These are phyloP conservation scores for Volutella citrinella DNA, from an alignment of 2,329 filamentous ascomycete species.

Conservation along the genomic window DNA sequence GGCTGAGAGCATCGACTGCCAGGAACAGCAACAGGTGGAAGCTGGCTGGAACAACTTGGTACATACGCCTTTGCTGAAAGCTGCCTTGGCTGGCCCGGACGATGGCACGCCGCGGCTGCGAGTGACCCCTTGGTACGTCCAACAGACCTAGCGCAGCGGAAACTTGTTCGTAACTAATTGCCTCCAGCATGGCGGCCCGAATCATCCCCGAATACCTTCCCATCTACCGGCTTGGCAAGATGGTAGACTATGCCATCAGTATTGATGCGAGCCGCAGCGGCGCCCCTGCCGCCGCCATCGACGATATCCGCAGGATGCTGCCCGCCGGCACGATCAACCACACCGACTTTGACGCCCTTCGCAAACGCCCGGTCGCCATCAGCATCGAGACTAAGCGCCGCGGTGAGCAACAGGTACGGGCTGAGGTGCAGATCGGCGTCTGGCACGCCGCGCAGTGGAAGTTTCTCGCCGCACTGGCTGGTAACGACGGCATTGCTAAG, in stretches of 20 bases:
- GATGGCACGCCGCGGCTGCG: neutral
- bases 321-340: conserved; percentile 6
- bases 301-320: neutral
- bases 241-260: conserved; percentile 7
- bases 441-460: conserved; percentile 10
- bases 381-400: conserved; percentile 8
- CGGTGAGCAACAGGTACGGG: conserved; percentile 2
- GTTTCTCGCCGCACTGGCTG: neutral
- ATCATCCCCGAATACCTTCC: conserved; percentile 1
- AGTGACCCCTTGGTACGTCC: conserved; percentile 4
- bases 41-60: too few relatives aligned
- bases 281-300: neutral
- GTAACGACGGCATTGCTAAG: neutral
- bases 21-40: conserved; percentile 5
- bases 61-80: too few relatives aligned
- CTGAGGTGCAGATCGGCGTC: conserved; percentile 4
- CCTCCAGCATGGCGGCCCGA: conserved; percentile 5
- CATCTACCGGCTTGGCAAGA: neutral
- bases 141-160: too few relatives aligned
- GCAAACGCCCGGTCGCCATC: conserved; percentile 1
- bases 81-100: neutral
- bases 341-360: conserved; percentile 4
- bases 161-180: too few relatives aligned
- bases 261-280: neutral
- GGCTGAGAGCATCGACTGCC: too few relatives aligned